Conservation (phyloP, 257 asterid species). For the Solanum stenotomum region DNA sequence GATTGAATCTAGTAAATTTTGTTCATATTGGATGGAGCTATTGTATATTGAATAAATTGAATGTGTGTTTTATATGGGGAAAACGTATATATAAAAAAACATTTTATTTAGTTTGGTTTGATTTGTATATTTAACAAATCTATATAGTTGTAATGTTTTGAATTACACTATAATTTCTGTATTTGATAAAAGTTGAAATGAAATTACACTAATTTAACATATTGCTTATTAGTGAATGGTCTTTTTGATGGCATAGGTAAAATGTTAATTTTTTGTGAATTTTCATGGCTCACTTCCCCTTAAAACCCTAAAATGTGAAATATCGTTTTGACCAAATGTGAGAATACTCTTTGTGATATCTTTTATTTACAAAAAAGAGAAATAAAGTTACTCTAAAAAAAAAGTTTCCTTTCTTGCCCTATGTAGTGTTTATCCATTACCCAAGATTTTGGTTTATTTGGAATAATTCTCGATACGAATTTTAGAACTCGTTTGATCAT, state of each 20-base stretch:
- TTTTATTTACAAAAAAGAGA: not conserved
- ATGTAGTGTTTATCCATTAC: not conserved
- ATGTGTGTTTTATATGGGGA: not conserved
- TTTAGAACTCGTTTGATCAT: not conserved
- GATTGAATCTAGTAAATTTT: not conserved
- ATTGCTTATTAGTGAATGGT: not conserved
- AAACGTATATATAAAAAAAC: not conserved
- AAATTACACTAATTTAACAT: not conserved
- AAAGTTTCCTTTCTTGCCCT: not conserved
- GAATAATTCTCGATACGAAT: not conserved
- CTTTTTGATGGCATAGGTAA: not conserved
- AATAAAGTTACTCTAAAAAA: not conserved
- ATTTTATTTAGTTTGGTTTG: not conserved
- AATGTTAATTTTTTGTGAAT: not conserved
- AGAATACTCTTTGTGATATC: not conserved
- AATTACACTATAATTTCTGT: not conserved
- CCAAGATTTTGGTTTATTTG: too few relatives aligned
- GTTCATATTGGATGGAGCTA: not conserved
- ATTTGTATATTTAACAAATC: not conserved
- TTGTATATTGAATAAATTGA: not conserved
- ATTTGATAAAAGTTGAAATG: not conserved
- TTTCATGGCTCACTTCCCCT: not conserved
- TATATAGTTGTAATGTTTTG: not conserved
- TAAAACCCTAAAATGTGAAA: not conserved
- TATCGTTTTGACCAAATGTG: not conserved